A percentile compares a stretch with the other conserved stretches of the same genome.
phyloP scores from a whole-genome alignment of 2,329 filamentous ascomycete genomes.

The Colletotrichum sidae region DNA sequence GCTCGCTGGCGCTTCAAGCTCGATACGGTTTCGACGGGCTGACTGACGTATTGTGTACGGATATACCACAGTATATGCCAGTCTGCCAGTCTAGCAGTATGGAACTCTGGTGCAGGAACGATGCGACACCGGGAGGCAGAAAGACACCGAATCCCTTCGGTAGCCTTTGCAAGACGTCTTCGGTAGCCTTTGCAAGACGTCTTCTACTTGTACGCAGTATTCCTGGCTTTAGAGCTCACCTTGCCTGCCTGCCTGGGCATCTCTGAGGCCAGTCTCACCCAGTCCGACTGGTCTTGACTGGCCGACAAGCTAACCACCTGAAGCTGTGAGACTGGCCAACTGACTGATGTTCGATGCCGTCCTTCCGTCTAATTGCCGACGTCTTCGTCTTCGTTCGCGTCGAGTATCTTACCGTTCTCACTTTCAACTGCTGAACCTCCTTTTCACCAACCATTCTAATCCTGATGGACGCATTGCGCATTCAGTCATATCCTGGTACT shows the following conservation, averaged over 20 bases:
- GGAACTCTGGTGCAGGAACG: conserved; percentile 15
- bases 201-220: no score
- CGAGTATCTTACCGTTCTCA: conserved; percentile 25
- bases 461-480: no score
- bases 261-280: no score
- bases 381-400: conserved; percentile 15
- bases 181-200: conserved; percentile 7
- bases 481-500: no score
- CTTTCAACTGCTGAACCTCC: conserved; percentile 25
- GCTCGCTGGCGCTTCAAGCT: no score
- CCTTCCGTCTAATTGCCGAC: conserved; percentile 19
- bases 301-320: no score
- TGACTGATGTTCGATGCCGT: conserved; percentile 7
- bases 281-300: no score
- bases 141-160: conserved; percentile 18
- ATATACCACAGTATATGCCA: conserved; percentile 23
- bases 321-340: no score
- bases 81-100: conserved; percentile 16
- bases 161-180: conserved; percentile 4
- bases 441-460: not conserved
- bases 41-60: conserved; percentile 15
- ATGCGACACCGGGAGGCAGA: not conserved
- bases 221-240: conserved; percentile 21
- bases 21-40: not conserved
- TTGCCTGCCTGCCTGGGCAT: not conserved